phyloP scores from a whole-genome alignment of 23 red algal species.

The Gracilariopsis chorda region DNA sequence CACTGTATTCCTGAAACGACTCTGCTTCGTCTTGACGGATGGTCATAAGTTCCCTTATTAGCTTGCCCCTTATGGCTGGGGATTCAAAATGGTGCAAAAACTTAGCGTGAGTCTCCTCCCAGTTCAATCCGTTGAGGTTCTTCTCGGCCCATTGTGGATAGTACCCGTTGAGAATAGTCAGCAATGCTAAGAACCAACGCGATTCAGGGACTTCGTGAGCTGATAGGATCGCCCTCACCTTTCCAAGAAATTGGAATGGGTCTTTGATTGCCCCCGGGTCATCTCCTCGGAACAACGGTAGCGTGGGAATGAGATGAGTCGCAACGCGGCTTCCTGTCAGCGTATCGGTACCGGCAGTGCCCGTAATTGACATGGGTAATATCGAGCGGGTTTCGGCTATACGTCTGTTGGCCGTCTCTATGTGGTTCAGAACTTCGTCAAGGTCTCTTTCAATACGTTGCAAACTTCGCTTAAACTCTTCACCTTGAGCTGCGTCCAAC shows the following conservation, averaged over 20 bases:
- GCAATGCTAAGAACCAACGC: background rate
- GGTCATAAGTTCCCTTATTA: background rate
- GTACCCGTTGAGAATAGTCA: background rate
- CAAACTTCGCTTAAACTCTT: background rate
- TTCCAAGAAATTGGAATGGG: constrained; percentile 17
- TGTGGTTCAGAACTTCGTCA: background rate
- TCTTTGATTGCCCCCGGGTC: background rate
- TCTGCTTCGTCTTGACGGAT: background rate
- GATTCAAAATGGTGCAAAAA: constrained; percentile 43
- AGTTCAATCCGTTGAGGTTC: background rate
- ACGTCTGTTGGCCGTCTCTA: background rate
- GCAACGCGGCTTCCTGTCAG: background rate
- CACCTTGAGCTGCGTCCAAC: background rate
- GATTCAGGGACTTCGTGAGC: background rate
- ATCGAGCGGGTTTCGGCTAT: background rate
- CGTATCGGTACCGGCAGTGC: background rate
- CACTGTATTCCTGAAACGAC: constrained; percentile 1
- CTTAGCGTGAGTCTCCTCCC: background rate
- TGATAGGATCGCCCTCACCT: background rate
- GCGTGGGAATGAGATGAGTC: background rate
- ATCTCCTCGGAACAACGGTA: background rate
- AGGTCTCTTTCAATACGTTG: background rate
- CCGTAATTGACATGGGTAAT: background rate
- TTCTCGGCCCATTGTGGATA: background rate
- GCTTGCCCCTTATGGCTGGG: background rate